Evolutionary conservation across 345 rosid genomes (phyloP), one percentile per base, ranked within the genome.

Genomic region (Leavenworthia alabamica): DNA sequence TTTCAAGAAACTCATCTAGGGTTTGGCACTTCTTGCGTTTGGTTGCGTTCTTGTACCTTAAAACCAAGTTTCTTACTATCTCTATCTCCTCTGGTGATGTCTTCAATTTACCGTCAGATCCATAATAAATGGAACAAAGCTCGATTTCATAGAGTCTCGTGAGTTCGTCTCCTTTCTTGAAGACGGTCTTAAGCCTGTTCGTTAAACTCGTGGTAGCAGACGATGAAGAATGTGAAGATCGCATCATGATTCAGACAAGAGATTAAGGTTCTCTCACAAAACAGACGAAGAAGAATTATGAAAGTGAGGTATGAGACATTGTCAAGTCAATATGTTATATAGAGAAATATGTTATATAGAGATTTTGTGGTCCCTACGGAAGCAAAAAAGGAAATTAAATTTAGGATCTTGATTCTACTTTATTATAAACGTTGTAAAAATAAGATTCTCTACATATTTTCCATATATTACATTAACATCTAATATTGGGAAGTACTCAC

Each of bases 51-150:
- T n/a, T 39, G 27, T 56, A 56, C 64, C 31, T 66, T 3, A 47
- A 46, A 20, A 57, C 71, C 57, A 56, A 27, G 42, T 27, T 50
- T 66, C 4, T 47, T 4, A 66, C 71, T 27, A 9, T 40, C 17
- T 66, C 71, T 66, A 0, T 56, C 6, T 56, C 71, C 2, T 19
- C 4, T 6, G 70, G 71, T 63, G 56, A 66, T 46, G 63, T 66
- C 31, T 46, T 66, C 29, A 56, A 6, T 12, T 36, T 8, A 5
- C 71, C 64, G 28, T 13, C 11, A 27, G 24, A 17, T 37, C 64
- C 64, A 13, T 46, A 56, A 4, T 66, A 19, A 23, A 56, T 56
- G 24, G 56, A 57, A 24, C 42, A 36, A 27, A 66, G 57, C 50
- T 32, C 64, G 8, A 37, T 49, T n/a, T 12, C 42, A 37, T 57